Conservation (phyloP, 169 alveolate genomes). For the Plasmodium billcollinsi region DNA sequence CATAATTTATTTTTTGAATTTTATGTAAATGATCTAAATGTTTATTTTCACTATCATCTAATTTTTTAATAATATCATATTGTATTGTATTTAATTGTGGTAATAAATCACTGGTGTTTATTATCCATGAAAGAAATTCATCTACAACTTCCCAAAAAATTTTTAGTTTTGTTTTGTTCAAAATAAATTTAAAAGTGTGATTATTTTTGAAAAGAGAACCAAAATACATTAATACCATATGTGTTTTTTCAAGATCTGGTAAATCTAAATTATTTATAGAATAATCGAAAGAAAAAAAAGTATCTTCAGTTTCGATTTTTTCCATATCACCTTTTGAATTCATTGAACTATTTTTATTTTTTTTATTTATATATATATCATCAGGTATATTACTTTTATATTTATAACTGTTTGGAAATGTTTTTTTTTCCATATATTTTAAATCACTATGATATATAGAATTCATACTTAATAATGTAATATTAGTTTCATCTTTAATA, state of each 20-base stretch:
- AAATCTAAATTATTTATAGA: slow-evolving; percentile 41
- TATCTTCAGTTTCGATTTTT: slow-evolving; percentile 55
- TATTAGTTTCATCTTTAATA: slow-evolving; percentile 61
- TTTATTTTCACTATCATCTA: slow-evolving; percentile 51
- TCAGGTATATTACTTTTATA: not conserved
- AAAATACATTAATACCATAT: slow-evolving; percentile 46
- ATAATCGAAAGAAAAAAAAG: slow-evolving; percentile 36
- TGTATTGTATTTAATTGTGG: slow-evolving; percentile 58
- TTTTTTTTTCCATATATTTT: slow-evolving; percentile 10
- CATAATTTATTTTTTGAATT: slow-evolving; percentile 59
- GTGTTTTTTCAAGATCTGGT: slow-evolving; percentile 69
- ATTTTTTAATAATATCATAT: slow-evolving; percentile 9
- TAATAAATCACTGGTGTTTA: slow-evolving; percentile 43
- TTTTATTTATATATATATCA: not conserved
- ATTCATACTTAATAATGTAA: slow-evolving; percentile 60
- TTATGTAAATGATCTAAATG: slow-evolving; percentile 47
- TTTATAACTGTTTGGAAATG: not conserved
- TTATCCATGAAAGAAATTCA: slow-evolving; percentile 39
- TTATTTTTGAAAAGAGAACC: slow-evolving; percentile 64
- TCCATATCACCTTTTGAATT: not conserved
- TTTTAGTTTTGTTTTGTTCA: slow-evolving; percentile 44
- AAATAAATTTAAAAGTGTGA: slow-evolving; percentile 66
- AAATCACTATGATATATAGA: slow-evolving; percentile 62
- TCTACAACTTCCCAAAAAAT: slow-evolving; percentile 74
- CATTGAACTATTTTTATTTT: not conserved